These are phyloP conservation scores for Rhizopogon rudus DNA, from an alignment of 768 basidiomycete species.

Conservation along the genomic window DNA sequence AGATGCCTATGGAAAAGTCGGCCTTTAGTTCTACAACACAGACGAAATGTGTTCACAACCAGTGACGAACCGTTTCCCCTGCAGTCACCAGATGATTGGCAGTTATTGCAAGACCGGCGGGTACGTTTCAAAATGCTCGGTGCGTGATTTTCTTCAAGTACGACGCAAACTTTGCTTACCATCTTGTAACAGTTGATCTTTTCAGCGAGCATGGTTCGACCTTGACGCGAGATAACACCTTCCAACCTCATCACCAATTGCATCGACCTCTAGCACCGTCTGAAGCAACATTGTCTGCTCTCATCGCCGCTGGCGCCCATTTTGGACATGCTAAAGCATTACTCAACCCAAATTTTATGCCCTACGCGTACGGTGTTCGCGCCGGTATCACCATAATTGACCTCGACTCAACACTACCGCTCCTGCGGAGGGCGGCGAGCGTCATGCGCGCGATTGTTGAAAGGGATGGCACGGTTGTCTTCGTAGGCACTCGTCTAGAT, in stretches of 20 bases:
- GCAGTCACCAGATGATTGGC: constrained; percentile 59
- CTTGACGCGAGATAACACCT: constrained; percentile 60
- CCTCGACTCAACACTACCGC: constrained; percentile 88
- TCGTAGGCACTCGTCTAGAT: constrained; percentile 85
- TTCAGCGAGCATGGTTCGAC: constrained; percentile 76
- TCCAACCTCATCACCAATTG: constrained; percentile 66
- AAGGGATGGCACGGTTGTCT: constrained; percentile 79
- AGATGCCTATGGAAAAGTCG: constrained; percentile 16
- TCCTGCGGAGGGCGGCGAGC: constrained; percentile 85
- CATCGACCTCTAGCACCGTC: constrained; percentile 55
- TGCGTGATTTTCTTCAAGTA: constrained; percentile 27
- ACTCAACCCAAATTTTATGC: constrained; percentile 86
- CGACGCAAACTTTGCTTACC: constrained; percentile 7
- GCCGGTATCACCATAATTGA: constrained; percentile 91
- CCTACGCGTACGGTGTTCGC: constrained; percentile 90
- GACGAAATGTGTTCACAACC: not conserved
- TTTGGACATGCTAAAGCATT: constrained; percentile 83
- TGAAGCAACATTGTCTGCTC: constrained; percentile 78
- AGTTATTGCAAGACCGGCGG: constrained; percentile 53
- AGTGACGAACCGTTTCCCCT: constrained; percentile 22
- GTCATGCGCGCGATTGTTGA: constrained; percentile 80
- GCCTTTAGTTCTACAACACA: not conserved
- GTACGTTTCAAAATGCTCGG: constrained; percentile 52
- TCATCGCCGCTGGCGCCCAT: constrained; percentile 91
- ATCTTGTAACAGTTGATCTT: constrained; percentile 42